Conservation (phyloP, 169 alveolate genomes). For the Eimeria sp. region DNA sequence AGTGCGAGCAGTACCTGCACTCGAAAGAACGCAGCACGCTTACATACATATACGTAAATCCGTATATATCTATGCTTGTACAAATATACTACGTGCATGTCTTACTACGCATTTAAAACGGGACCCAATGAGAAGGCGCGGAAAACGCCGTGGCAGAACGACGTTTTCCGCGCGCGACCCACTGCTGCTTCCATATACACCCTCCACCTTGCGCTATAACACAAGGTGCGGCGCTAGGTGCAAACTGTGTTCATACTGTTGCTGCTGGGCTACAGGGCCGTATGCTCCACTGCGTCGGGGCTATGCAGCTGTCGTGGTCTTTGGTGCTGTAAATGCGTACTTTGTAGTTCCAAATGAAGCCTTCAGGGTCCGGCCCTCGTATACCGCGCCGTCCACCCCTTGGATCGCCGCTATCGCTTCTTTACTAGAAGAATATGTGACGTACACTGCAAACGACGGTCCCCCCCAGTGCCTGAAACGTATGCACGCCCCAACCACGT, state of each 20-base stretch:
- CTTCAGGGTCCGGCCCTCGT: constrained; percentile 93
- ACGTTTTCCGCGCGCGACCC: not conserved
- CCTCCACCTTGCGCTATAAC: not conserved
- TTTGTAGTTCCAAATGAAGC: constrained; percentile 97
- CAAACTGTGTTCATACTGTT: not conserved
- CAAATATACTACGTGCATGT: not conserved
- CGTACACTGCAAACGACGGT: constrained; percentile 96
- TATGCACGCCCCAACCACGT: not conserved
- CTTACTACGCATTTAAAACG: not conserved
- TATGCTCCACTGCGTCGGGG: not conserved
- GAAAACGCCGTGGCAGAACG: not conserved
- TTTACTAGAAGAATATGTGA: constrained; percentile 94
- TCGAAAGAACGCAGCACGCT: not conserved
- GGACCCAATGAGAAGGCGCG: not conserved
- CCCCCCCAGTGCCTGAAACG: constrained; percentile 86
- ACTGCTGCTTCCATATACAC: not conserved
- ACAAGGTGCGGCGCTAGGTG: not conserved
- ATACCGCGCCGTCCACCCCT: constrained; percentile 93
- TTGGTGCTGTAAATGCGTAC: constrained; percentile 71
- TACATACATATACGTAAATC: not conserved
- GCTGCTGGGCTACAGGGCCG: not conserved
- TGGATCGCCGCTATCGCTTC: constrained; percentile 96
- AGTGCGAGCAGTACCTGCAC: constrained; percentile 91
- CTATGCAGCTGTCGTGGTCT: not conserved
- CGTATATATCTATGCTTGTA: not conserved